Evolutionary conservation across 2,329 filamentous ascomycete genomes (phyloP), one percentile per base, ranked within the genome.

Genomic region (Pyrenophora tritici-repentis): DNA sequence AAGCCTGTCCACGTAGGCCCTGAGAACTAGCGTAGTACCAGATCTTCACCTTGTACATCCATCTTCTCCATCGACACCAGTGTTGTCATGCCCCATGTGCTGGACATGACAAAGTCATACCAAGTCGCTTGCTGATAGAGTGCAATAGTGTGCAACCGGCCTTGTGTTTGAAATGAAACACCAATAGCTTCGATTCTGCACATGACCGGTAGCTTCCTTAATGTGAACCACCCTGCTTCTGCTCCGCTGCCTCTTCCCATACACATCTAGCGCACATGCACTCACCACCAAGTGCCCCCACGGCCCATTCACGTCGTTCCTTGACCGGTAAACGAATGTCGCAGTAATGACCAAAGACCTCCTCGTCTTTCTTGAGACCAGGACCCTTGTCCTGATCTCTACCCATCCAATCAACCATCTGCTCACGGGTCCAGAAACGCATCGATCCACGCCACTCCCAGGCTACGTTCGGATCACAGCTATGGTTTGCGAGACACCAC

Each of bases 401-500:
- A 7, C 69, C 73, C 31, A 70, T 62, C 68, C 81, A 82, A 5
- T 82, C 75, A 4, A 88, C 78, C 32, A 84, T 77, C 56, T 81
- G 76, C 55, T 85, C 78, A 6, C 86, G 78, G 2, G 84, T 83
- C 78, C 79, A 84, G 53, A 94, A 83, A 31, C 84, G 82, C 82
- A 94, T 92, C 44, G 82, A 82, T 1, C 89, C 89, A 22, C 88
- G 86, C 90, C 92, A 97, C 66, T 96, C 90, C 94, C 94, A 99
- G 3, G 84, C 84, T 33, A 97, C 91, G 72, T 96, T 97, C 7
- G 94, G 94, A 69, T 96, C 86, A 75, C 94, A 99, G 71, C 91
- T 91, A 72, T 99, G 94, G 67, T 99, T 99, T 22, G 93, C 92
- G 24, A 97, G 80, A 74, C 92, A 97, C 91, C 94, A 99, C 62